Evolutionary conservation across 257 asterid genomes (phyloP), one percentile per base, ranked within the genome.

Genomic region (Solanum rostratum): DNA sequence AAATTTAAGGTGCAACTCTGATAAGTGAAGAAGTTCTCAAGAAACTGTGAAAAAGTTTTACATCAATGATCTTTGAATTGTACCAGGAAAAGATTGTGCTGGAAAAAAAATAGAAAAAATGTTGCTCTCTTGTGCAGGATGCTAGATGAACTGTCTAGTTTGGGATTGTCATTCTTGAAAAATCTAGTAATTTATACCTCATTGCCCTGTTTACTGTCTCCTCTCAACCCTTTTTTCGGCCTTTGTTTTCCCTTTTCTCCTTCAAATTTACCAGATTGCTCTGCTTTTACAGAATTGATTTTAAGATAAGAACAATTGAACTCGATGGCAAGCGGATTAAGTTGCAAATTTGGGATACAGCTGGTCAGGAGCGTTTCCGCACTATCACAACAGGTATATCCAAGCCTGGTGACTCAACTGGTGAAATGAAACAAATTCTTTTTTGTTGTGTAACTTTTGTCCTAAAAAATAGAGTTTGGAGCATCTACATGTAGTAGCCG

Each of bases 331-430:
- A 94, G 83, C 88, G 96, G 59, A 93, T 93, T 85, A 94, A 94
- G 81, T 83, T 94, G 70, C 96, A 94, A 88, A 94, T 94, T 57
- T 94, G 97, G 97, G 97, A 93, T 86, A 93, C 97, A 52, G 97
- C 96, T 83, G 97, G 97, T n/a, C 98, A 94, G 83, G 97, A 94
- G 90, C 91, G 98, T 84, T 93, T 94, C 63, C 89, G 97, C 52
- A 94, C 97, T 73, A 93, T 94, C 86, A 94, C 97, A 43, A 94
- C 96, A 85, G 98, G 97, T 94, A 88, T 70, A 83, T 76, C 27
- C 16, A 49, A 50, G 16, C 24, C 82, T 4, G 18, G 46, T 76
- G 63, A 7, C 24, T 24, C 16, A 43, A 46, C 37, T 2, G 81
- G 10, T 74, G 22, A 76, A 45, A 49, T 11, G 60, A 76, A 15